These are phyloP conservation scores for Quercus suber DNA, from an alignment of 306 rosid genomes.

Conservation along the genomic window DNA sequence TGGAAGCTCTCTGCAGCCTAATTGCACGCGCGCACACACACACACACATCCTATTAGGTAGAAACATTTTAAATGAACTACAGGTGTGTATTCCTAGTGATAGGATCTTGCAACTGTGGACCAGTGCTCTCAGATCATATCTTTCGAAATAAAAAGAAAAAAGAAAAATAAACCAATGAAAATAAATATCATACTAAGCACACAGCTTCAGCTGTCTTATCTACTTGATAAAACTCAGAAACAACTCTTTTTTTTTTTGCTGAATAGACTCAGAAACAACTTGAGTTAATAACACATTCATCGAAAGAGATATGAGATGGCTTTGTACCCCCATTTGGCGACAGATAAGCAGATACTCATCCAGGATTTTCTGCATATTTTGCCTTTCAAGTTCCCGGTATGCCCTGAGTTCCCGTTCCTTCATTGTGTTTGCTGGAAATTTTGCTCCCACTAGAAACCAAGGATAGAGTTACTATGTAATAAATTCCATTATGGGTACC, in stretches of 20 bases:
- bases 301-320: background rate
- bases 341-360: slow-evolving; percentile 50
- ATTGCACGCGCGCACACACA: too few relatives aligned
- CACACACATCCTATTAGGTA: background rate
- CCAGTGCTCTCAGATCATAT: background rate
- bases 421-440: slow-evolving; percentile 25
- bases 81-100: background rate
- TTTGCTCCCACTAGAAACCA: slow-evolving; percentile 21
- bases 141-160: background rate
- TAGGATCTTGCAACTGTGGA: background rate
- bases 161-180: background rate
- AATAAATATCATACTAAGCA: background rate
- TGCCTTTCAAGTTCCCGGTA: slow-evolving; percentile 36
- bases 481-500: background rate
- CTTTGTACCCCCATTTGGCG: slow-evolving; percentile 48
- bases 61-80: background rate
- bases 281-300: background rate
- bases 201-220: too few relatives aligned
- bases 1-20: background rate
- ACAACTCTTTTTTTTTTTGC: background rate
- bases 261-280: background rate
- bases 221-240: background rate
- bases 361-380: slow-evolving; percentile 43
- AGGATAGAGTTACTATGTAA: background rate
- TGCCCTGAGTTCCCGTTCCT: slow-evolving; percentile 26